Base-by-base conservation (phyloP, 2,329 filamentous ascomycete species). In the Geoglossum cookeanum region DNA sequence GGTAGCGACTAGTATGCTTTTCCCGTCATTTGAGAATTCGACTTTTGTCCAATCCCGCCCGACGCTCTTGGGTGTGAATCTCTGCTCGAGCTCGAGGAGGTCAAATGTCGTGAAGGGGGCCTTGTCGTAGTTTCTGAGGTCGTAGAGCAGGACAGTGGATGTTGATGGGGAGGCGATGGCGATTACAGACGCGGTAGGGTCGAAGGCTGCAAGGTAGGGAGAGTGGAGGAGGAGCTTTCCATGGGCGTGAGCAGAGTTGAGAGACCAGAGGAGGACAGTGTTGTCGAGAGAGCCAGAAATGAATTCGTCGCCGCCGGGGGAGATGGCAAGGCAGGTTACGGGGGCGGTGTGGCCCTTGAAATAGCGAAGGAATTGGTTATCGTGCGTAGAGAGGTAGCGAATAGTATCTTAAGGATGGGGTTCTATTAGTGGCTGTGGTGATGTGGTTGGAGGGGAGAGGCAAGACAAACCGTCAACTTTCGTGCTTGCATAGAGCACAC, bases 11-110 rank as follows among this genome's bases (percentile, higher is more conserved):
- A 98, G 76, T 53, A 98, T 71, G 59, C 80, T 80, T 66, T 94
- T 94, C 17, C 92, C 92, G 65, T 98, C 92, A 65, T 98, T 98
- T 58, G 87, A 92, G 67, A 98, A 97, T 64, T 95, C 89, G 47
- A 98, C 76, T 63, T 85, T 89, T 1, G 87, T 92, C 92, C 92
- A 98, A 9, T 83, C 83, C 56, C 77, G 77, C 60, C 79, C 73
- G 1, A 77, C 70, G 55, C 62, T 74, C 54, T 71, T 75, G 49
- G 71, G 74, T 53, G 69, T 72, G 44, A 69, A 77, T 60, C 68
- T 75, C 64, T 70, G 67, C 62, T 85, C 81, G 53, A 83, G 78
- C 4, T 83, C 79, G 29, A 81, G 70, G 15, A 97, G 74, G 65
- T 97, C 91, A 65, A 97, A 92, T 7, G 79, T 85, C 9, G 83